Evolutionary conservation across 495 filamentous ascomycete species (phyloP).

Genomic region (Penicillium manginii): DNA sequence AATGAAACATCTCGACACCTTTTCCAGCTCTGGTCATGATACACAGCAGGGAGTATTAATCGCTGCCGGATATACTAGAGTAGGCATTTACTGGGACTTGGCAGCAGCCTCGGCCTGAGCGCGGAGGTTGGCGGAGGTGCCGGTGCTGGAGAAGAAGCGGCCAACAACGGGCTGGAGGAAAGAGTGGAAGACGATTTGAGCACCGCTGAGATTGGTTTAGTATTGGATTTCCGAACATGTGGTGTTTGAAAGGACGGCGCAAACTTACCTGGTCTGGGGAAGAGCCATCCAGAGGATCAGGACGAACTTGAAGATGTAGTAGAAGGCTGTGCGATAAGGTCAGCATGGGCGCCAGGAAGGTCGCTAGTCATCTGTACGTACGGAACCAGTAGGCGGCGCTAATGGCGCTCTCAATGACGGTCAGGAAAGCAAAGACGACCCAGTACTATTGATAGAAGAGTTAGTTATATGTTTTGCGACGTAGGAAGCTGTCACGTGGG

Average conservation of each 20-base stretch:
- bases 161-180: conserved; percentile 89
- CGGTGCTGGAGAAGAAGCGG: conserved; percentile 81
- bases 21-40: conserved; percentile 11
- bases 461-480: conserved; percentile 15
- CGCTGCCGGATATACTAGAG: conserved; percentile 12
- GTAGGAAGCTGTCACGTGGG: conserved; percentile 28
- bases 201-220: conserved; percentile 66
- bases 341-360: conserved; percentile 3
- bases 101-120: conserved; percentile 81
- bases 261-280: conserved; percentile 82
- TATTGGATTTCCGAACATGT: conserved; percentile 1
- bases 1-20: background rate
- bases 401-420: conserved; percentile 88
- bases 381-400: conserved; percentile 98
- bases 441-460: conserved; percentile 70
- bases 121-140: conserved; percentile 86
- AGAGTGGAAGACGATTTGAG: conserved; percentile 94
- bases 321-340: conserved; percentile 68
- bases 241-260: background rate
- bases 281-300: conserved; percentile 97
- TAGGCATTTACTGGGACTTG: conserved; percentile 48
- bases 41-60: conserved; percentile 21
- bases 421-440: conserved; percentile 94
- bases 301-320: conserved; percentile 99
- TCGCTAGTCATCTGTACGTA: conserved; percentile 41